Evolutionary conservation across 2,329 filamentous ascomycete species (phyloP).

Genomic region (Mollisiaceae sp.): DNA sequence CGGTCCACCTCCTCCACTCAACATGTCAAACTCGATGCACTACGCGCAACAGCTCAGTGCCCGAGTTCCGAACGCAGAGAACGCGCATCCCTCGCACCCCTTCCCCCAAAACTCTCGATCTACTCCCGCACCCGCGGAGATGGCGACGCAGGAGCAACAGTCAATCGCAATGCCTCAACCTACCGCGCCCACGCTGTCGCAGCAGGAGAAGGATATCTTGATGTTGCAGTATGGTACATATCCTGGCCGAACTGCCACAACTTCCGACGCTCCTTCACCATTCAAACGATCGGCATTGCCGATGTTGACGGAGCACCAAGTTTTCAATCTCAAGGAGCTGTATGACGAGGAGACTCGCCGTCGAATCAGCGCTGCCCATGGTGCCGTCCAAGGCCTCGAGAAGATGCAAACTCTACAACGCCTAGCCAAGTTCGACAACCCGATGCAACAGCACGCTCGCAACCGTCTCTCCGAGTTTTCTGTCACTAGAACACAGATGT

Average conservation of each 20-base stretch:
- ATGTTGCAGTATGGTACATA: constrained; percentile 6
- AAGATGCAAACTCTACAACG: constrained; percentile 43
- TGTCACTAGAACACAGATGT: constrained; percentile 20
- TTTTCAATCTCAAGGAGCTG: constrained; percentile 8
- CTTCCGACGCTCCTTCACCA: neutral
- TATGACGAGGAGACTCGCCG: constrained; percentile 17
- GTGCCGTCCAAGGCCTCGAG: constrained; percentile 33
- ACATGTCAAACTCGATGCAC: constrained; percentile 39
- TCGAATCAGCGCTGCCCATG: constrained; percentile 14
- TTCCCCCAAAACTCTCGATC: constrained; percentile 15
- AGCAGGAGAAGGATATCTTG: constrained; percentile 17
- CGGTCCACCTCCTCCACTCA: constrained; percentile 35
- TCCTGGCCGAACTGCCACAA: neutral
- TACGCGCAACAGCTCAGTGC: constrained; percentile 40
- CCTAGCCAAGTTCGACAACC: constrained; percentile 40
- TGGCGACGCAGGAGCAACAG: too few relatives aligned
- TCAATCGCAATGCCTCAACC: neutral
- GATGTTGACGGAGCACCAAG: constrained; percentile 1
- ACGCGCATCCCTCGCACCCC: neutral
- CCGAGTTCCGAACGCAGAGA: constrained; percentile 11
- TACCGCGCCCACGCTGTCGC: neutral
- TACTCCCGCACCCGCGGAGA: neutral
- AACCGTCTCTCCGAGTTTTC: constrained; percentile 38
- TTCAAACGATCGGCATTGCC: neutral
- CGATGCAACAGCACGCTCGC: constrained; percentile 35